Evolutionary conservation across 2,329 filamentous ascomycete species (phyloP).

Genomic region (Fusarium tanahbumbuense): DNA sequence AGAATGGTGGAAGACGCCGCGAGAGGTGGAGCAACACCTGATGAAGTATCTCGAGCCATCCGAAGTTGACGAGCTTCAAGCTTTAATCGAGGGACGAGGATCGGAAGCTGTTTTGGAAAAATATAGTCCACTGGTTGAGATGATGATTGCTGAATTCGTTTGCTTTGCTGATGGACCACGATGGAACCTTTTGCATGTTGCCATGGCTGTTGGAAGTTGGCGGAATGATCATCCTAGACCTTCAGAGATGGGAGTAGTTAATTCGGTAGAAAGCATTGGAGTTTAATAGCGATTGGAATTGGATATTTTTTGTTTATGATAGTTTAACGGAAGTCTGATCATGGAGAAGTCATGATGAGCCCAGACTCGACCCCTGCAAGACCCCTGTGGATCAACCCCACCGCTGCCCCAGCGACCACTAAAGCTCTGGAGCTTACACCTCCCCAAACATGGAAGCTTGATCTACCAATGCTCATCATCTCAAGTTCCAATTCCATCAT

Average conservation of each 20-base stretch:
- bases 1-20: slow-evolving; percentile 42
- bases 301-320: background rate
- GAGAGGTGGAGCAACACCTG: slow-evolving; percentile 39
- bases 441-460: background rate
- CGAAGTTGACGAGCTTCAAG: slow-evolving; percentile 34
- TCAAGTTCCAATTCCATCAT: slow-evolving; percentile 1
- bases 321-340: background rate
- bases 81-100: slow-evolving; percentile 38
- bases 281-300: slow-evolving; percentile 4
- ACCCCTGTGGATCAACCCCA: slow-evolving; percentile 20
- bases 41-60: slow-evolving; percentile 28
- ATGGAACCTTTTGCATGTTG: slow-evolving; percentile 41
- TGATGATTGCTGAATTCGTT: slow-evolving; percentile 39
- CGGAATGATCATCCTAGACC: slow-evolving; percentile 17
- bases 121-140: slow-evolving; percentile 35
- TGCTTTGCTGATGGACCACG: slow-evolving; percentile 44
- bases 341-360: background rate
- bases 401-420: slow-evolving; percentile 34
- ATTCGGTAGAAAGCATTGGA: background rate
- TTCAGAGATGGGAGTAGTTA: slow-evolving; percentile 11
- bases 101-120: slow-evolving; percentile 10
- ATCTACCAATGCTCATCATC: slow-evolving; percentile 8
- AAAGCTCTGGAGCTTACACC: slow-evolving; percentile 16
- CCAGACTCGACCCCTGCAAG: slow-evolving; percentile 8
- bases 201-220: slow-evolving; percentile 39